Evolutionary conservation across 2,329 filamentous ascomycete species (phyloP), one percentile per base, ranked within the genome.

Genomic region (Fusarium verticillioides): DNA sequence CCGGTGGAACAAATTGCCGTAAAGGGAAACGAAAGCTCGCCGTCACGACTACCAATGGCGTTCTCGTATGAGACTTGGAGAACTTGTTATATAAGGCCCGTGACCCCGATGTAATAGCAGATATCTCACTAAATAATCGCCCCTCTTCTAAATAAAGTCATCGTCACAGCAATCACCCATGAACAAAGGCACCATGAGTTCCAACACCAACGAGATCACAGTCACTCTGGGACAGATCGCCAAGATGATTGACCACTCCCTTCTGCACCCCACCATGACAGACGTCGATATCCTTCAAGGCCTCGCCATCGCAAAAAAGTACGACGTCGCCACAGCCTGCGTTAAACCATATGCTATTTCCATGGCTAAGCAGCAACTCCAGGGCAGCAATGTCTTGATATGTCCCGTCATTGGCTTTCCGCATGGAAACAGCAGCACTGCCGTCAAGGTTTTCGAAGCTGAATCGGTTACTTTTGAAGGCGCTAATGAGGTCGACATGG

Each of bases 361-460:
- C 0, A 77, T 85, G 10, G 88, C 88, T 8, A 82, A 81, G 28
- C 70, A 83, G 37, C 79, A 83, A 4, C 86, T 91, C 0, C 81
- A 82, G 23, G 87, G 84, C 11, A 83, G 82, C 5, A 80, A 80
- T 49, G 89, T 91, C 9, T 74, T 82, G 5, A 77, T 91, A 36
- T 91, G 88, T 73, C 83, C 88, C 2, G 89, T 91, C 39, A 85
- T 91, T 69, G 88, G 88, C 32, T 91, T 91, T 72, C 89, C 90
- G 0, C 87, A 90, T 74, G 89, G 89, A 5, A 90, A 86, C 78
- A 87, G 84, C 72, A 89, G 86, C 2, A 87, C 85, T 0, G 78
- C 81, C 18, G 83, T 87, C 69, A 91, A 91, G 75, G 84, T 88
- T 2, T 79, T 82, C 30, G 89, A 91, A 73, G 87, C 89, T 0